Base-by-base conservation (phyloP, 495 filamentous ascomycete genomes). In the Aspergillus haitiensis region DNA sequence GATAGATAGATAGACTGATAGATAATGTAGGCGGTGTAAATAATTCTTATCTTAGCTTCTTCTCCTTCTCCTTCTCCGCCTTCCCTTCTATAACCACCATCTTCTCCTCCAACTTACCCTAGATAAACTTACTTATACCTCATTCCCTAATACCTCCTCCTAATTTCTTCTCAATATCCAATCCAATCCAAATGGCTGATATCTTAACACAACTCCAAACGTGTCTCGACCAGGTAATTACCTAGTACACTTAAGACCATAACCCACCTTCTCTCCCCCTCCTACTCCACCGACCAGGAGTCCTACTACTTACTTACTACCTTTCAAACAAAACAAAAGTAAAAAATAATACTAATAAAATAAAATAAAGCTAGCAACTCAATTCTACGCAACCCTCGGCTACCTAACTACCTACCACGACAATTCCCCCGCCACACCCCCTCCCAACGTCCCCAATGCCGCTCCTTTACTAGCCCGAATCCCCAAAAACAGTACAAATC, bases 191-290 rank as follows among this genome's bases (percentile, higher is more conserved):
- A 55, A 97, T 97, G 93, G 89, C 88, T 0, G 94, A 98, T 73
- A 83, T 88, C 45, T 83, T 98, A 40, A 97, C 94, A 5, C 93
- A 97, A 70, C 82, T 98, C 42, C 94, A 98, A 78, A 92, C 96
- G 71, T 90, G 91, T 70, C 87, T 96, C 56, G 93, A 98, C 70
- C 87, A 96, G 78, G 91, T 93, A 77, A 45, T 60, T 52, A 42
- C 36, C 46, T 27, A 27, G 21, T 27, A 27, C 21, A 1, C 21
- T 27, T 27, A 1, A 27, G 3, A 27, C 21, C 21, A 27, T 27
- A 27, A 27, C 1, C 44, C 32, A 52, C 33, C 35, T 46, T 42
- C 34, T 39, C 45, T 13, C 16, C 39, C 55, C 51, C 62, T 52
- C 57, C 35, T 57, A 52, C 36, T 48, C 16, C 37, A 9, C 37